Base-by-base conservation (phyloP, 2,329 filamentous ascomycete species). In the Bipolaris cookei region DNA sequence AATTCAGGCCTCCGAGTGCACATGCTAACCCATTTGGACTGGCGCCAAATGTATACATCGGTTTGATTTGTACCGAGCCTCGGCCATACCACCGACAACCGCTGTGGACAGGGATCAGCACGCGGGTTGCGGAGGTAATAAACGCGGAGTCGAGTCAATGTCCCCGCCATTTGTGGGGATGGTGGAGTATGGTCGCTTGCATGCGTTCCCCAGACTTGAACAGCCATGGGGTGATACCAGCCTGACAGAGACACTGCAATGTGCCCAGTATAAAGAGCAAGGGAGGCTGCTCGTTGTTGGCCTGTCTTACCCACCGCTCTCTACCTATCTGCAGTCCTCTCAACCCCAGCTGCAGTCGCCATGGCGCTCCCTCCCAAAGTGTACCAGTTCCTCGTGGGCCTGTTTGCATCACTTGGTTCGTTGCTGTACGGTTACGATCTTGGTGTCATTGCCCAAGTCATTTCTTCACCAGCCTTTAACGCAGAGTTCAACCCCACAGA, bases 371-470 rank as follows among this genome's bases (percentile, higher is more conserved):
- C 83, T 61, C 84, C 84, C 23, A 83, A 84, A 67, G 83, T 80
- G 79, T 86, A 86, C 68, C 84, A 85, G 81, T 86, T 87, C 68
- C 78, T 86, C 46, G 80, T 86, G 39, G 78, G 81, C 62, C 79
- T 86, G 37, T 86, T 87, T 70, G 84, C 84, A 62, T 86, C 84
- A 1, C 75, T 86, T 5, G 84, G 84, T 41, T 85, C 83, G 4
- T 78, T 85, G 51, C 79, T 86, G 6, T 86, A 81, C 65, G 84
- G 84, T 65, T 86, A 84, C 67, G 84, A 87, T 72, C 70, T 86
- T 21, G 84, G 84, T 79, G 84, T 86, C 23, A 86, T 86, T 59
- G 84, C 84, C 7, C 83, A 83, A 62, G 84, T 83, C 47, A 82
- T 86, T 54, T 76, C 76, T 4, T 78, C 76, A 8, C 56, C 73